These are phyloP conservation scores for Phytopythium montanum DNA, from an alignment of 352 stramenopile genomes.

Conservation along the genomic window DNA sequence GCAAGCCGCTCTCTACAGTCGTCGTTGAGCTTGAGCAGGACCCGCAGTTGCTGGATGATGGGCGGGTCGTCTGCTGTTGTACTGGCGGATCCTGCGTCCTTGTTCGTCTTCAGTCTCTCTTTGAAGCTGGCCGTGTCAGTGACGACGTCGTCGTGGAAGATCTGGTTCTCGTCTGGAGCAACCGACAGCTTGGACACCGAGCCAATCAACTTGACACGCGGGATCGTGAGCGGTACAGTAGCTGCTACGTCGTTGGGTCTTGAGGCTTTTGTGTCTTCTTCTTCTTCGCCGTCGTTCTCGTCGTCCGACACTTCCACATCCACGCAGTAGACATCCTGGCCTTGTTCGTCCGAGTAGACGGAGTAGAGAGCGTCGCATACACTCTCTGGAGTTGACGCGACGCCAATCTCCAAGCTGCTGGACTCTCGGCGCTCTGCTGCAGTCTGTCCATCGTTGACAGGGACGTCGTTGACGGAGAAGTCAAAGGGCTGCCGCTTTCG, in stretches of 20 bases:
- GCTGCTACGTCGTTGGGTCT: neutral
- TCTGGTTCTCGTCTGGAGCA: neutral
- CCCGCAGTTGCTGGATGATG: constrained; percentile 45
- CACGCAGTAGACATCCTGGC: constrained; percentile 21
- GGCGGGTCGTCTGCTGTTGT: constrained; percentile 30
- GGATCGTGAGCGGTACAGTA: neutral
- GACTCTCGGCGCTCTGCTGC: neutral
- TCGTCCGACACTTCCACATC: constrained; percentile 21
- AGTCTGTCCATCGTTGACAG: neutral
- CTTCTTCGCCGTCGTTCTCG: constrained; percentile 4
- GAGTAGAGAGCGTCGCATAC: neutral
- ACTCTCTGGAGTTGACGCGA: neutral
- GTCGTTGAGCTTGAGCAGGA: constrained; percentile 35
- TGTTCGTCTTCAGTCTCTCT: neutral
- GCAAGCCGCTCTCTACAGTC: constrained; percentile 20
- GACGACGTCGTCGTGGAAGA: neutral
- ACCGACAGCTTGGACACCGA: neutral
- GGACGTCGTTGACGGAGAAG: neutral
- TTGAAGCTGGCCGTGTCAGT: neutral
- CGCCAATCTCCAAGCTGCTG: neutral
- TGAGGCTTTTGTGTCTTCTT: neutral
- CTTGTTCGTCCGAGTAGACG: constrained; percentile 20
- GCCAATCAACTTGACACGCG: neutral
- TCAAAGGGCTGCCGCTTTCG: neutral
- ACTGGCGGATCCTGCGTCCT: neutral